These are phyloP conservation scores for Agapanthus africanus DNA, from an alignment of 106 monocot species.

Conservation along the genomic window DNA sequence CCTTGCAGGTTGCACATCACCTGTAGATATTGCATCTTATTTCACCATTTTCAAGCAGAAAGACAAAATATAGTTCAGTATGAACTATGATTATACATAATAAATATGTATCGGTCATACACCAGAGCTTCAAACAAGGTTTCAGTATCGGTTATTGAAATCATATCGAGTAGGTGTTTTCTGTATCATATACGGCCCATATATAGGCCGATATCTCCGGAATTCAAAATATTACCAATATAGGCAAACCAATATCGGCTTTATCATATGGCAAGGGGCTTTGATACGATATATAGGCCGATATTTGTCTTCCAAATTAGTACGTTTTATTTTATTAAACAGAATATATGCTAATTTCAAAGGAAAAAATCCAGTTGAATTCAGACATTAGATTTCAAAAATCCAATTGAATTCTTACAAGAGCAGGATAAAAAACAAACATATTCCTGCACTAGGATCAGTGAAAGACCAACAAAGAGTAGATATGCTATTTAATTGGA, in stretches of 20 bases:
- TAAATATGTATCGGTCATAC: neutral
- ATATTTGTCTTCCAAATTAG: too few species aligned
- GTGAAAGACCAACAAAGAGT: neutral
- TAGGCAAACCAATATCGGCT: too few species aligned
- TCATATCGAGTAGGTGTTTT: too few species aligned
- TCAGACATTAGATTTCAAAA: neutral
- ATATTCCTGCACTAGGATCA: neutral
- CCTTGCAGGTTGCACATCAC: neutral
- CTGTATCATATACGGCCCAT: too few species aligned
- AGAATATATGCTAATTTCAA: neutral
- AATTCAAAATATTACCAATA: too few species aligned
- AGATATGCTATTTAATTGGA: neutral
- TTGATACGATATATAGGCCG: too few species aligned
- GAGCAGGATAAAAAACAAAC: neutral
- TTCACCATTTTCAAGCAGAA: neutral
- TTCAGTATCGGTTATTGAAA: too few species aligned
- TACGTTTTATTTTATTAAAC: too few species aligned
- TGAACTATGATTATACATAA: neutral
- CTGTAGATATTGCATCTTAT: neutral
- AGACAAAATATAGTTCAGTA: too few species aligned
- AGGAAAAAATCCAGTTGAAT: neutral
- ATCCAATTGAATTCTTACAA: neutral
- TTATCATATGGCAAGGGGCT: too few species aligned
- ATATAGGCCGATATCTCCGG: too few species aligned
- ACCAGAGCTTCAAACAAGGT: too few species aligned